Base-by-base conservation (phyloP, 208 protist genomes). In the Trypanosoma conorhini region DNA sequence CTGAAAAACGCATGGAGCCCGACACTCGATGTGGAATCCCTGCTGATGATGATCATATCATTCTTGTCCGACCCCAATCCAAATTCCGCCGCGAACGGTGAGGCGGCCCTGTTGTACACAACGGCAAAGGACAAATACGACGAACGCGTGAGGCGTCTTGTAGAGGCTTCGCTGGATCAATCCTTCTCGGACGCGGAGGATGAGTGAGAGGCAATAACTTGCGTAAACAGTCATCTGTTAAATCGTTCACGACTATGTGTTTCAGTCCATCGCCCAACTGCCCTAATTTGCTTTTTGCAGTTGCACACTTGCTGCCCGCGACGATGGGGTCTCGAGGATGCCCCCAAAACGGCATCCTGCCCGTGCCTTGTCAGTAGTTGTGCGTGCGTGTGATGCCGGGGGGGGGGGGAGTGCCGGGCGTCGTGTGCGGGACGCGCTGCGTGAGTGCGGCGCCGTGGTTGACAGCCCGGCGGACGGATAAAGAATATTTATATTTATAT, bases 1-100 rank as follows among this genome's bases (percentile, higher is more conserved):
- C 91, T 99, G 15, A 98, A 99, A 79, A 98, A 98, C 65, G 89
- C 97, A 71, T 99, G 99, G 99, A 95, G 85, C 63, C 98, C 99
- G 17, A 98, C 98, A 42, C 99, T 99, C 61, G 97, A 99, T 85
- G 97, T 99, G 15, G 89, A 98, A 28, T 83, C 98, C 3, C 98
- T 99, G 56, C 91, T 99, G 40, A 97, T 99, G 17, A 99, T 98
- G 17, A 99, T 99, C 71, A 98, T 99, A 81, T 99, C 98, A 38
- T 84, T 99, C 10, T 83, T 99, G 35, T 97, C 95, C 26, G 99
- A 99, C 80, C 99, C 99, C 3, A 99, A 99, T 82, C 99, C 99
- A 10, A 91, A 86, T 52, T 99, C 98, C 9, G 98, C 99, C 7
- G 99, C 99, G 21, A 99, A 99, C 83, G 86, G 87, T 5, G 97